These are phyloP conservation scores for Carex myosuroides DNA, from an alignment of 176 grass and related monocot species.

Conservation along the genomic window DNA sequence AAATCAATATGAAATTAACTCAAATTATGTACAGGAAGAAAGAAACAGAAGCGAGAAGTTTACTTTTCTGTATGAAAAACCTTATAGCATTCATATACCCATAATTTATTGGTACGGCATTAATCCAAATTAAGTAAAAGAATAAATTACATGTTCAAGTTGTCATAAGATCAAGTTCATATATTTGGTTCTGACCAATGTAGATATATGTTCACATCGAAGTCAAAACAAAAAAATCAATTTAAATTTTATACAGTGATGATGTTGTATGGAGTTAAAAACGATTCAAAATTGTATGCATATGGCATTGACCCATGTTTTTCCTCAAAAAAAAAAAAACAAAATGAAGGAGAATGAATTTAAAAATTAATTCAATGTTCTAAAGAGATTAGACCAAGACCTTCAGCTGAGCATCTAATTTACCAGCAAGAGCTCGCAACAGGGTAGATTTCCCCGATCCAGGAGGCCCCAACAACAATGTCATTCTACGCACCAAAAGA, in stretches of 20 bases:
- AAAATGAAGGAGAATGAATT: not conserved
- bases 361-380: not conserved
- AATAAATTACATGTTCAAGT: not conserved
- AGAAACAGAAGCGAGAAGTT: not conserved
- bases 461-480: slow-evolving; percentile 62
- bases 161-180: not conserved
- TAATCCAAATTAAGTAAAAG: not conserved
- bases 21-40: not conserved
- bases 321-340: no score
- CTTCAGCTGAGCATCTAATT: slow-evolving; percentile 64
- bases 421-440: slow-evolving; percentile 47
- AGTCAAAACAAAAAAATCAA: not conserved
- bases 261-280: not conserved
- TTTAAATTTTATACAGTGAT: not conserved
- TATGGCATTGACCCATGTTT: no score
- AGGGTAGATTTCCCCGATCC: slow-evolving; percentile 69
- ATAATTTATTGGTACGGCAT: not conserved
- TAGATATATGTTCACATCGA: not conserved
- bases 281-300: not conserved
- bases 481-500: slow-evolving; percentile 44
- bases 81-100: not conserved
- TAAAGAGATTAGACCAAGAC: slow-evolving; percentile 12
- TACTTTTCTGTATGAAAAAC: not conserved
- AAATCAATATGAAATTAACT: not conserved
- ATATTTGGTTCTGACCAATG: not conserved